phyloP scores from a whole-genome alignment of 2,329 filamentous ascomycete genomes.

The Podosphaera leucotricha region DNA sequence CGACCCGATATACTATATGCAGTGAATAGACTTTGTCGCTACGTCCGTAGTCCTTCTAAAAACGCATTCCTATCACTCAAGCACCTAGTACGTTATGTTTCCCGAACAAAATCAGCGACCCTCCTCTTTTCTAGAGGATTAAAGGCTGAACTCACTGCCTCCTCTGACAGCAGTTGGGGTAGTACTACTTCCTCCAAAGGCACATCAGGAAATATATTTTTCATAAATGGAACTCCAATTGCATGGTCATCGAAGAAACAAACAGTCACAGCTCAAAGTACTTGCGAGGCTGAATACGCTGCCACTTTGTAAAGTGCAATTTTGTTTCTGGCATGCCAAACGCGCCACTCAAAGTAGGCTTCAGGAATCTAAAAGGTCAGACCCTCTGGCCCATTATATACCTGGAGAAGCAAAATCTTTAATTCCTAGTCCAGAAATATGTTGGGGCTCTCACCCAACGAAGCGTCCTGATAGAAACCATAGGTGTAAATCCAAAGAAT shows the following conservation, averaged over 20 bases:
- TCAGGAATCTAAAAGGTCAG: too few species aligned
- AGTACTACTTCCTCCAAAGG: neutral
- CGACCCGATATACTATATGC: neutral
- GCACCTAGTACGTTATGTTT: neutral
- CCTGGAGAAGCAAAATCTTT: too few species aligned
- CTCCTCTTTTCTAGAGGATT: neutral
- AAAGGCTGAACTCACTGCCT: neutral
- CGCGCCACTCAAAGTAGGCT: too few species aligned
- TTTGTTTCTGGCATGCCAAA: too few species aligned
- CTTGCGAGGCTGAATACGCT: too few species aligned
- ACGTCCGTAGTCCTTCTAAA: neutral
- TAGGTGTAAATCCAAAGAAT: too few species aligned
- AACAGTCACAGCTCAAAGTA: too few species aligned
- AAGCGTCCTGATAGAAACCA: too few species aligned
- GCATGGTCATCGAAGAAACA: conserved; percentile 1
- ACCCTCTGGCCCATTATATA: too few species aligned
- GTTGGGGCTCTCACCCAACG: too few species aligned
- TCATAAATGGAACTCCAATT: neutral
- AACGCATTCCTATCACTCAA: neutral
- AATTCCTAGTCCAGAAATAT: too few species aligned
- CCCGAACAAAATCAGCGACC: neutral
- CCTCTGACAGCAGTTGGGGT: neutral
- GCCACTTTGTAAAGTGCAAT: too few species aligned
- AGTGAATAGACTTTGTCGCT: neutral
- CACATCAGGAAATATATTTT: neutral